Evolutionary conservation across 306 rosid genomes (phyloP).

Genomic region (Gillenia trifoliata): DNA sequence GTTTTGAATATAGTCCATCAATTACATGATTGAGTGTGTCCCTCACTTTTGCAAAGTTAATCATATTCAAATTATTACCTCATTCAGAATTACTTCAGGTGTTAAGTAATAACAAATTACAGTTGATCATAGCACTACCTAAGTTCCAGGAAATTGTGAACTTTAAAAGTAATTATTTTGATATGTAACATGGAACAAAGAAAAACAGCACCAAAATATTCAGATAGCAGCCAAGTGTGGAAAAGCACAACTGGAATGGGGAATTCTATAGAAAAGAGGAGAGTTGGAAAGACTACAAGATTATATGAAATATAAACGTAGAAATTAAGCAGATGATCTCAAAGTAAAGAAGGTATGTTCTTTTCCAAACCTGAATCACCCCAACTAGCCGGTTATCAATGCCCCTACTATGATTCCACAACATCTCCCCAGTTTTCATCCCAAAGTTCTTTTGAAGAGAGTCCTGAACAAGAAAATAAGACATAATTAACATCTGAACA

Average conservation of each 20-base stretch:
- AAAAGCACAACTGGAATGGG: background rate
- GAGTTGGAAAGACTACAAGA: background rate
- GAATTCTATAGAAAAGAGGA: background rate
- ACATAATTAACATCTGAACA: constrained; percentile 13
- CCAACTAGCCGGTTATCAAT: constrained; percentile 84
- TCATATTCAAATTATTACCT: no score
- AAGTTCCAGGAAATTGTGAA: background rate
- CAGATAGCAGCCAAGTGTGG: background rate
- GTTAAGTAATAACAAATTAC: background rate
- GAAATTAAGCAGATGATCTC: background rate
- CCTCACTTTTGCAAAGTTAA: background rate
- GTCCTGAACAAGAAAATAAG: constrained; percentile 50
- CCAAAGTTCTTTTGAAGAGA: constrained; percentile 82
- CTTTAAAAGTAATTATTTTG: background rate
- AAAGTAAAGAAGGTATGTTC: constrained; percentile 6
- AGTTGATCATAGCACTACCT: background rate
- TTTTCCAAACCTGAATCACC: constrained; percentile 60
- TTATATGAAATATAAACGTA: background rate
- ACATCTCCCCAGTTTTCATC: constrained; percentile 78
- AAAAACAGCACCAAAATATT: background rate
- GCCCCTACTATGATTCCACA: constrained; percentile 88
- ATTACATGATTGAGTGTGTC: no score
- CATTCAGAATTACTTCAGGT: background rate
- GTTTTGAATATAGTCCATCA: no score
- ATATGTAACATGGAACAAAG: background rate